Percentiles rank a stretch among this genome's conserved stretches.
These are phyloP conservation scores for rapeseed (Brassica napus) DNA, from an alignment of 345 rosid species.

Conservation along the genomic window DNA sequence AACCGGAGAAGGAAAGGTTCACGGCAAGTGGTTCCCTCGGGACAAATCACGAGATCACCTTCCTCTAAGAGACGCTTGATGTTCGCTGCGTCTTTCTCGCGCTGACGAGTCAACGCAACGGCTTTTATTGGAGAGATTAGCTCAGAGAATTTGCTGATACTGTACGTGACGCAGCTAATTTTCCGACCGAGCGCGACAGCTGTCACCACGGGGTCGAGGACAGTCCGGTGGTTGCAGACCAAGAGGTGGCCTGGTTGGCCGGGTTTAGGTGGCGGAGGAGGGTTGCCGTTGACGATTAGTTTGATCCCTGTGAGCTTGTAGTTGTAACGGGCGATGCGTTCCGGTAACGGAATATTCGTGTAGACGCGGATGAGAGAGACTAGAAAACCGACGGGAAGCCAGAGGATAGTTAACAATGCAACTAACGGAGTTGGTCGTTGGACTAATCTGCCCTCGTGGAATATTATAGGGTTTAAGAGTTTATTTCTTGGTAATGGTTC, in stretches of 20 bases:
- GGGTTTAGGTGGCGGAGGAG: constrained; percentile 70
- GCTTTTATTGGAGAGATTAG: constrained; percentile 84
- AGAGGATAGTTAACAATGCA: constrained; percentile 60
- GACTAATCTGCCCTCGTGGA: constrained; percentile 93
- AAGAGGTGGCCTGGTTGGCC: constrained; percentile 84
- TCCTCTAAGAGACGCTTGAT: constrained; percentile 78
- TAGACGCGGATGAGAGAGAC: constrained; percentile 80
- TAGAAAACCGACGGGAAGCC: constrained; percentile 91
- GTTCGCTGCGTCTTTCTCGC: constrained; percentile 72
- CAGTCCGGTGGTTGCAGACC: constrained; percentile 87
- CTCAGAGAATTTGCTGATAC: constrained; percentile 83
- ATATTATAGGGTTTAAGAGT: constrained; percentile 74
- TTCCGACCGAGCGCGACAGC: constrained; percentile 85
- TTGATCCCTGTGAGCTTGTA: constrained; percentile 87
- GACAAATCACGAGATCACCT: constrained; percentile 91
- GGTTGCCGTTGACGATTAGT: constrained; percentile 68
- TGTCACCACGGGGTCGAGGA: constrained; percentile 74
- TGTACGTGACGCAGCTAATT: constrained; percentile 89
- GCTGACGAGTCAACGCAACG: constrained; percentile 83
- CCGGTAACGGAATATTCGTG: constrained; percentile 86
- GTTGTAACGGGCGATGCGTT: constrained; percentile 89
- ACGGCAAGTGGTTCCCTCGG: constrained; percentile 94
- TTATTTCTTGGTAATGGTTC: constrained; percentile 73
- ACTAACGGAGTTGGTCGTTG: constrained; percentile 78
- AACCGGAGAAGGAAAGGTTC: constrained; percentile 87